Evolutionary conservation across 108 stramenopile genomes (phyloP), one percentile per base, ranked within the genome.

Genomic region (Skeletonema menzelii): DNA sequence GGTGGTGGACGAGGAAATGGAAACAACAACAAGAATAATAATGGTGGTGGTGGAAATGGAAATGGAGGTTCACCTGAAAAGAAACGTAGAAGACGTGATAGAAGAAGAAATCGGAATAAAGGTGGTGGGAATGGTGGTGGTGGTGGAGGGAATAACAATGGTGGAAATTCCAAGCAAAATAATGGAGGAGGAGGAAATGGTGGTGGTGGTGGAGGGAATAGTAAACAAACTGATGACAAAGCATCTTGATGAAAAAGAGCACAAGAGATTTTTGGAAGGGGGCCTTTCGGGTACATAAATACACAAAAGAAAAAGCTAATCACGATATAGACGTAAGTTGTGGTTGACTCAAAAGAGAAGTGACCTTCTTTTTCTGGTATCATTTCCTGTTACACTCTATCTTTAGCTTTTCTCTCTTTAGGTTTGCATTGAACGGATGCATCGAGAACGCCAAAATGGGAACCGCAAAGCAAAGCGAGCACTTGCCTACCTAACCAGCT

Each of bases 41-140:
- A 53, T 27, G 32, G 31, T 53, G 47, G 31, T n/a, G 40, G 40
- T 26, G 27, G 30, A 19, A 27, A 12, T 34, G 66, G 66, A 53
- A 55, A 55, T 13, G 32, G 46, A 8, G 67, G 56, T 38, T 55
- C 55, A 42, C 55, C 58, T 17, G 69, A 70, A 27, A 70, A 70
- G 59, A 70, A 60, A 59, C 38, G 69, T 15, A 58, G 69, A 46
- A 58, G 69, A 28, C 38, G 69, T 32, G 69, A 70, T 31, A 70
- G 59, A 30, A 49, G 69, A 22, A 59, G 40, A 35, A 68, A 68
- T 68, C 55, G 67, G 5, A 57, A 56, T 14, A 68, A 56, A 20
- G 67, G 55, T 2, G 55, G 55, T 12, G 55, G 53, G 2, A 56
- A 56, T 30, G 53, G 53, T 34, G 56, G 56, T 22, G 15, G 15